Base-by-base conservation (phyloP, 176 grass and related monocot genomes). In the Puya raimondii region DNA sequence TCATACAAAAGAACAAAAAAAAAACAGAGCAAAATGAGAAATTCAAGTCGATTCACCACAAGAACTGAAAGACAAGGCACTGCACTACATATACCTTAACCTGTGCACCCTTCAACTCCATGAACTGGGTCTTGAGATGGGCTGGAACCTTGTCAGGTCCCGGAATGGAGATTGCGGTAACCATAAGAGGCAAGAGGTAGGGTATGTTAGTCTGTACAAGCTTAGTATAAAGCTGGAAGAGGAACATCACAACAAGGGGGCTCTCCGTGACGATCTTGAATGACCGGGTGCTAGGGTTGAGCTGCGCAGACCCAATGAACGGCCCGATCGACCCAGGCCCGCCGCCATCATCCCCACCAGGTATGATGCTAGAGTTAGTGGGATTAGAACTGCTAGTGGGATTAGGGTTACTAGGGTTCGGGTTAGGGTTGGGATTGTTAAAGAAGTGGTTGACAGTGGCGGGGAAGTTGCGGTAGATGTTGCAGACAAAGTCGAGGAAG, bases 181-280 rank as follows among this genome's bases (percentile, higher is more conserved):
- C 89, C 94, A 99, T 93, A 74, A 99, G 86, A 53, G 94, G 94
- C 56, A 99, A 64, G 68, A 99, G 81, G 53, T 12, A 80, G 0
- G 94, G 89, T 42, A 99, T 99, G 80, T 99, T 99, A 71, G 89
- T 90, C 82, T 99, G 94, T 76, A 99, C 94, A 66, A 99, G 94
- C 79, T 99, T 99, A 0, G 86, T 80, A 75, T 99, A 94, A 21
- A 99, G 48, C 72, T 99, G 94, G 80, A 99, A 99, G 65, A 99
- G 90, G 78, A 99, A 99, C 94, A 99, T 99, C 26, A 99, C 94
- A 10, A 93, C 94, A 25, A 99, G 87, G 68, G 94, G 94, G 78
- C 87, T 99, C 84, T 99, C 94, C 0, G 90, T 93, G 21, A 99
- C 90, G 16, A 99, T 91, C 78, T 99, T 99, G 82, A 99, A 99